Evolutionary conservation across 2,329 filamentous ascomycete species (phyloP), one percentile per base, ranked within the genome.

Genomic region (Lachnellula subtilissima): DNA sequence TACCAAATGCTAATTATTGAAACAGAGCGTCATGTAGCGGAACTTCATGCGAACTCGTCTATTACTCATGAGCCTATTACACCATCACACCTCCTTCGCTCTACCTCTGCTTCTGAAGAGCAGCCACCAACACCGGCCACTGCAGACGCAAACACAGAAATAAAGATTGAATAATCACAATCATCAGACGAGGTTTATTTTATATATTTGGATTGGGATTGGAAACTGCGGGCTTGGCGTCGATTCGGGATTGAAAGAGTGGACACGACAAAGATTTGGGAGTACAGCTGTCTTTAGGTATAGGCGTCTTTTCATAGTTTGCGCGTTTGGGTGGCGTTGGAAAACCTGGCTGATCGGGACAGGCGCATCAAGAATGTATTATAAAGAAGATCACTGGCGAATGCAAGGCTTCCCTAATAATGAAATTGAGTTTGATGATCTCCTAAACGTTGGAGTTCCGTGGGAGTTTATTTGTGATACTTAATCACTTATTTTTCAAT

Each of bases 21-120:
- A 58, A 25, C 42, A 67, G 65, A 68, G 50, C 65, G 66, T 6
- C 65, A 67, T 59, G 61, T 69, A 8, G 61, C 17, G 39, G 68
- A 69, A 2, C 43, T 64, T 14, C 58, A 69, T 53, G 53, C 62
- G 11, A 66, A 69, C 56, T 63, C 68, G 5, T 42, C 63, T 1
- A 65, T 66, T 37, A 68, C 69, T 12, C 67, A 65, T 53, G 68
- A 70, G 43, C 69, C 69, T 12, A 62, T 61, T 6, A 66, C 61
- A 8, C 57, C 66, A 5, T 71, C 69, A 8, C 65, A 68, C 43
- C 54, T 71, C 12, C 52, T 64, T 23, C 61, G 64, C 23, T 66
- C 67, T 11, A 61, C 64, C 42, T 69, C 68, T 48, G 55, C 67
- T 17, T 69, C 66, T 17, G 68, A 69, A 57, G 59, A 60, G 11